A percentile compares a stretch with the other conserved stretches of the same genome.
These are phyloP conservation scores for Moelleriella libera DNA, from an alignment of 2,329 filamentous ascomycete species.

Conservation along the genomic window DNA sequence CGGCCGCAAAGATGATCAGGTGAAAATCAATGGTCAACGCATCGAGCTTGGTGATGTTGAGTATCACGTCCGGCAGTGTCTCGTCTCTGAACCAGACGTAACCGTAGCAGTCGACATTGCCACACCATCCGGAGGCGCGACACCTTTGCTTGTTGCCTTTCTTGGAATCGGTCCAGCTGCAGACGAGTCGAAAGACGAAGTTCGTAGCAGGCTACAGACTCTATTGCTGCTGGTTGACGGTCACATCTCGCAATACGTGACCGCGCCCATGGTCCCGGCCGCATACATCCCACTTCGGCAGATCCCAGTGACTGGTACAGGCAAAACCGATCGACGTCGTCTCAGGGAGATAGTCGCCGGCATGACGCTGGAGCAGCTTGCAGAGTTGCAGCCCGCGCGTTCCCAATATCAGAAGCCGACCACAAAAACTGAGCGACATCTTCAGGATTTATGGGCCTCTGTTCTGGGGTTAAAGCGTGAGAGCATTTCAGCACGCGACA, in stretches of 20 bases:
- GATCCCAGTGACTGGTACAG: constrained; percentile 5
- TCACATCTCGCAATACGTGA: neutral
- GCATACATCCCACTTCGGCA: constrained; percentile 7
- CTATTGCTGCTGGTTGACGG: neutral
- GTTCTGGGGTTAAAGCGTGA: constrained; percentile 3
- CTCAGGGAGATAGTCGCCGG: constrained; percentile 2
- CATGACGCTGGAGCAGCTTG: neutral
- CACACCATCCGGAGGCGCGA: neutral
- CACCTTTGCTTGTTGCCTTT: neutral
- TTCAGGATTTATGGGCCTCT: constrained; percentile 7
- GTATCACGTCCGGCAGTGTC: constrained; percentile 2
- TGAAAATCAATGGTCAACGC: constrained; percentile 40
- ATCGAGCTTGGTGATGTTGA: constrained; percentile 25
- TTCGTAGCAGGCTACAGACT: neutral
- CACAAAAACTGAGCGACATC: neutral
- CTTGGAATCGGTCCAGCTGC: neutral
- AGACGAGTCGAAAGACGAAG: neutral
- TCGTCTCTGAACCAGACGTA: neutral
- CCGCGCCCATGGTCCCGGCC: constrained; percentile 8
- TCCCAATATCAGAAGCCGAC: neutral
- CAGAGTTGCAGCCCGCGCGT: neutral
- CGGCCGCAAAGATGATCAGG: constrained; percentile 37
- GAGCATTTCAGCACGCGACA: constrained; percentile 6
- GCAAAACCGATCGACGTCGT: constrained; percentile 6
- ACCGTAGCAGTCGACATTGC: neutral